These are phyloP conservation scores for Echinochloa phyllopogon DNA, from an alignment of 176 grass and related monocot genomes.

Conservation along the genomic window DNA sequence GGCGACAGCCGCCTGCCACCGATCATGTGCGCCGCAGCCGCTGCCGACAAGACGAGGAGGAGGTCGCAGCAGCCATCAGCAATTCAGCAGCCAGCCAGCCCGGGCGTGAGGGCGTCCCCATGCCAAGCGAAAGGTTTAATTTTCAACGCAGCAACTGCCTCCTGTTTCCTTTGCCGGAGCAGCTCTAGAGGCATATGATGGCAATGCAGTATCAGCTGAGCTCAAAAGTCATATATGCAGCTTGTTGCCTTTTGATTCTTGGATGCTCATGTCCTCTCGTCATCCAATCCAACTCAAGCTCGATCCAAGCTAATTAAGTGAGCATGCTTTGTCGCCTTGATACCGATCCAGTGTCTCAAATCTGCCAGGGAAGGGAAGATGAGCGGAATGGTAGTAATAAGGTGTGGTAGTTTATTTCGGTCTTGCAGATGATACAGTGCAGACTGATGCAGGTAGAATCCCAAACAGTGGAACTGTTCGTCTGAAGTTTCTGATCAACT, in stretches of 20 bases:
- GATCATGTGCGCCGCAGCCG: constrained; percentile 53
- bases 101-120: not conserved
- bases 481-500: not conserved
- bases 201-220: not conserved
- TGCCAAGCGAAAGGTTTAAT: not conserved
- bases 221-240: not conserved
- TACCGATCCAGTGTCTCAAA: constrained; percentile 21
- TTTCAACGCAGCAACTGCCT: constrained; percentile 11
- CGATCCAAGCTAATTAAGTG: not conserved
- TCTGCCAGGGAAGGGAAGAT: constrained; percentile 18
- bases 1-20: constrained; percentile 36
- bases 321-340: not conserved
- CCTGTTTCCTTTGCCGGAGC: constrained; percentile 32
- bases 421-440: not conserved
- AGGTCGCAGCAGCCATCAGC: too few relatives aligned
- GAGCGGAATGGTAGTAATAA: not conserved
- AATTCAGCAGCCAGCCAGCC: not conserved
- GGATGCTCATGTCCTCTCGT: constrained; percentile 20
- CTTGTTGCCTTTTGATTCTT: constrained; percentile 5
- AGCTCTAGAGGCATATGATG: constrained; percentile 5
- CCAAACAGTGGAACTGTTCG: constrained; percentile 11
- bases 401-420: not conserved
- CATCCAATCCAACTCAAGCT: not conserved
- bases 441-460: constrained; percentile 3
- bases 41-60: constrained; percentile 32